Evolutionary conservation across 331 rosid species (phyloP).

Genomic region (Dryas integrifolia): DNA sequence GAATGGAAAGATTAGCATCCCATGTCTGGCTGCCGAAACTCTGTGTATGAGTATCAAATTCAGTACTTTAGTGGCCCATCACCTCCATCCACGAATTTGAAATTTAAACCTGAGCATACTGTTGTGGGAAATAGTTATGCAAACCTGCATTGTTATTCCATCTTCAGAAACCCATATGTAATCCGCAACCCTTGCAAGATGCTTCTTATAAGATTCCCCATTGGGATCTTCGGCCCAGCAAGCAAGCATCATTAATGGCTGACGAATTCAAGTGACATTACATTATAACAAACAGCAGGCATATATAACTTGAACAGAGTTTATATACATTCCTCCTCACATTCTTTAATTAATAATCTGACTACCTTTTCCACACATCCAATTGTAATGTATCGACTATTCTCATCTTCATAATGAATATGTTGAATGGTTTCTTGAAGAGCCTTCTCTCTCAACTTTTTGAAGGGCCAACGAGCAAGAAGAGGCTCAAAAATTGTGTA

Average conservation of each 20-base stretch:
- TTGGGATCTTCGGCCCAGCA: conserved; percentile 82
- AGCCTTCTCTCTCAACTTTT: conserved; percentile 47
- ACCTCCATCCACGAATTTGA: not conserved
- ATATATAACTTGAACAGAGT: not conserved
- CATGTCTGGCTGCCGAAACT: conserved; percentile 72
- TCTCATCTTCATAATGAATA: conserved; percentile 66
- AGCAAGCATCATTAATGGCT: conserved; percentile 43
- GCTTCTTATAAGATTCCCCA: conserved; percentile 68
- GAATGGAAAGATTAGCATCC: conserved; percentile 62
- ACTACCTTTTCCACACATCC: conserved; percentile 57
- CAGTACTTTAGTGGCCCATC: not conserved
- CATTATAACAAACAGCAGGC: not conserved
- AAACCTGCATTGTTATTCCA: conserved; percentile 60
- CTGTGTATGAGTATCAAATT: conserved; percentile 27
- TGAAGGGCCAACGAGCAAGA: conserved; percentile 55
- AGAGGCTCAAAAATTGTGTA: conserved; percentile 45
- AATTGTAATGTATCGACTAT: conserved; percentile 59
- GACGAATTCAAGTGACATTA: not conserved
- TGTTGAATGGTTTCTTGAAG: conserved; percentile 45
- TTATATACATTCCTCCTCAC: too few relatives aligned
- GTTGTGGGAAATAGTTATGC: not conserved
- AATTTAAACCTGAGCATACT: not conserved
- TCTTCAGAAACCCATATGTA: conserved; percentile 76
- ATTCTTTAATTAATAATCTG: not conserved
- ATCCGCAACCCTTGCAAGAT: conserved; percentile 62